Evolutionary conservation across 1,139 yeast genomes (phyloP).

Genomic region (Pichia sp.): DNA sequence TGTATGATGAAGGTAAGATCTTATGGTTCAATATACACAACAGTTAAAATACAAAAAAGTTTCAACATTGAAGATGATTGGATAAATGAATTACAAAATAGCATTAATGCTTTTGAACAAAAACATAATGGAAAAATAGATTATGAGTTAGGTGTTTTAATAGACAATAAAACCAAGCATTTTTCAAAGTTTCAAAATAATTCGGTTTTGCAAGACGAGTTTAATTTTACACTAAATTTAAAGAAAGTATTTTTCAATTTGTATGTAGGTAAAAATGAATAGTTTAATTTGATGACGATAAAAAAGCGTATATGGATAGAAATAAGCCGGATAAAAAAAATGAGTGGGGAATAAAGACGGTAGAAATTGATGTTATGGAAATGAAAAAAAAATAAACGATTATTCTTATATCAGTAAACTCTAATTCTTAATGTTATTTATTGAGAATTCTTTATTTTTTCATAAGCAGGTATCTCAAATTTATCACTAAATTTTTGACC

Average conservation of each 20-base stretch:
- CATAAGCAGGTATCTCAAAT: slow-evolving; percentile 63
- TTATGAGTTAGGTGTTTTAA: neutral
- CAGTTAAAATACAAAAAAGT: neutral
- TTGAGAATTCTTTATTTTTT: slow-evolving; percentile 34
- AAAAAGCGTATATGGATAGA: neutral
- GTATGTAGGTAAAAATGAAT: neutral
- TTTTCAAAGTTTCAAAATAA: neutral
- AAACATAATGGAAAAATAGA: neutral
- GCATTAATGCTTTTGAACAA: neutral
- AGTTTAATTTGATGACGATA: neutral
- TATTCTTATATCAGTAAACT: neutral
- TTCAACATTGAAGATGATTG: neutral
- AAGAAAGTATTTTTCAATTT: slow-evolving; percentile 8
- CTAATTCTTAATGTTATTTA: neutral
- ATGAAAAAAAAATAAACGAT: neutral
- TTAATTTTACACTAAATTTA: slow-evolving; percentile 7
- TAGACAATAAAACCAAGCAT: neutral
- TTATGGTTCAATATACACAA: neutral
- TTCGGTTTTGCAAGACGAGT: slow-evolving; percentile 2
- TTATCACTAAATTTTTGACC: slow-evolving; percentile 62
- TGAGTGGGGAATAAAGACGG: neutral
- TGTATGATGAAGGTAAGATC: neutral
- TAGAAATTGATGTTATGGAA: neutral
- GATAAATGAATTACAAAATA: neutral
- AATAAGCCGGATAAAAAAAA: neutral